These are phyloP conservation scores for Solanum rostratum DNA, from an alignment of 257 asterid species.

Conservation along the genomic window DNA sequence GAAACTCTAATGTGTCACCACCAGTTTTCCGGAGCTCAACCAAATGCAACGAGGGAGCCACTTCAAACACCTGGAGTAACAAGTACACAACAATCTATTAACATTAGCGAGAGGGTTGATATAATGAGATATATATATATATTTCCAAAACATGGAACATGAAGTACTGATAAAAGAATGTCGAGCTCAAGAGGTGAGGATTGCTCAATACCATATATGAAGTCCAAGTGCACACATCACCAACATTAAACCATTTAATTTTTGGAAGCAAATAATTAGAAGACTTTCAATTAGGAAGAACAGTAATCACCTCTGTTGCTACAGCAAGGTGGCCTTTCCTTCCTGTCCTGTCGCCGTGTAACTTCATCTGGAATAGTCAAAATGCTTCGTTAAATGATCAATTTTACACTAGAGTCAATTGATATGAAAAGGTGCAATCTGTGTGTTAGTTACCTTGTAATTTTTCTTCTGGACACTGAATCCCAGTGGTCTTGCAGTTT, in stretches of 20 bases:
- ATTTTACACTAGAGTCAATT: background rate
- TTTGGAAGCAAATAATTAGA: background rate
- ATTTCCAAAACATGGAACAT: background rate
- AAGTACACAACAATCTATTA: background rate
- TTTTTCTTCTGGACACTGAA: slow-evolving; percentile 63
- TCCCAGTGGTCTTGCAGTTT: slow-evolving; percentile 75
- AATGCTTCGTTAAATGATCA: background rate
- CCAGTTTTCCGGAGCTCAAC: slow-evolving; percentile 78
- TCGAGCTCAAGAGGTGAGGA: background rate
- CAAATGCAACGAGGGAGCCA: slow-evolving; percentile 75
- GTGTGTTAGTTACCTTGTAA: slow-evolving; percentile 38
- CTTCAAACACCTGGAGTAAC: slow-evolving; percentile 59
- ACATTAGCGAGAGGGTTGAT: background rate
- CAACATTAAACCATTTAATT: background rate
- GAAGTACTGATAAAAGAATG: background rate
- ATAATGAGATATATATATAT: no score
- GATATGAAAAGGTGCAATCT: background rate
- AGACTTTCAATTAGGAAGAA: background rate
- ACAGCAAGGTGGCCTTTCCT: slow-evolving; percentile 79
- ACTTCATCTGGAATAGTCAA: slow-evolving; percentile 43
- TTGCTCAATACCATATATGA: background rate
- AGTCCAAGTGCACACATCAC: background rate
- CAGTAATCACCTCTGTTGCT: slow-evolving; percentile 59
- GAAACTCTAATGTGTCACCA: slow-evolving; percentile 80
- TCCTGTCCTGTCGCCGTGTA: slow-evolving; percentile 69